Base-by-base conservation (phyloP, 768 basidiomycete genomes). In the Kwoniella dejecticola region DNA sequence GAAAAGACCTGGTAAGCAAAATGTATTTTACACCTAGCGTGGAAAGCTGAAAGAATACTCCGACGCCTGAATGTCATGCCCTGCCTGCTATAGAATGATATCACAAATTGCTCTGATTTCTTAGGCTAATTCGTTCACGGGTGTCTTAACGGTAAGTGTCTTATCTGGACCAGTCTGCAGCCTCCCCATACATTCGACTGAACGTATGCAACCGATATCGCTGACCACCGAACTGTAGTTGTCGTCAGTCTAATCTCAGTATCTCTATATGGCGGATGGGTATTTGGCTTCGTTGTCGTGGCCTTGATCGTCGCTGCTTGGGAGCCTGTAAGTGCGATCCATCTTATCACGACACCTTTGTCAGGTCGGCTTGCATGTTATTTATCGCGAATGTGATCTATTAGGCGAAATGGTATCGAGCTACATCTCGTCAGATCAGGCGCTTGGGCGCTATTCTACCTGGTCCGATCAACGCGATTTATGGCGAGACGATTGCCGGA, bases 401-500 rank as follows among this genome's bases (percentile, higher is more conserved):
- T n/a, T 53, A 72, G 63, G 61, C 58, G 4, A 19, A 46, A 48
- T 69, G 64, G 65, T 74, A 69, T 30, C 40, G 65, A 27, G 58
- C 64, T 12, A 21, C 67, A 3, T 60, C 62, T 1, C 48, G 69
- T 26, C 70, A 74, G 47, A 33, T 71, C n/a, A 48, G 62, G 19
- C 41, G 72, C n/a, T 49, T 74, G 7, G 27, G 62, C 23, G 19
- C 64, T 0, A 54, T 69, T 23, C 54, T 67, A 12, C 72, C 69
- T 26, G 73, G 73, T 10, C 59, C 59, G 3, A 64, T 75, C 58
- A 72, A 72, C 44, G 68, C 70, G 1, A 63, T 70, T n/a, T 70
- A 72, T 49, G 60, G 68, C 11, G 73, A 75, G 53, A 70, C 70
- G 3, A 64, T 75, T 3, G 73, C 70, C 5, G 73, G 73, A 1